These are phyloP conservation scores for Iris pallida DNA, from an alignment of 116 monocot species.

Conservation along the genomic window DNA sequence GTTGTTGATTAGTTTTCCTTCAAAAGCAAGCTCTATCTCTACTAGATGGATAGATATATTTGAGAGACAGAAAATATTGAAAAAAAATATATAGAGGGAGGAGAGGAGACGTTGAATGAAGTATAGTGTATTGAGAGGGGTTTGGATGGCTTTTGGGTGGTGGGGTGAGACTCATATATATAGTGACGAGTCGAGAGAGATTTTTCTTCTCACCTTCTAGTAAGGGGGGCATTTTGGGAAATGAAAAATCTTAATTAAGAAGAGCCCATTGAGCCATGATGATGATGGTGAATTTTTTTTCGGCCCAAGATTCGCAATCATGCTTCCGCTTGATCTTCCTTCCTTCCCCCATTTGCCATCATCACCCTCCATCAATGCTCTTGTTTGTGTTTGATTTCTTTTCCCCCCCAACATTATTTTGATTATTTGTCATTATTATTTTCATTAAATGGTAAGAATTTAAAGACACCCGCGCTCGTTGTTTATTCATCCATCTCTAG, in stretches of 20 bases:
- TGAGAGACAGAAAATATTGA: not conserved
- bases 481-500: no score
- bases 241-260: constrained; percentile 14
- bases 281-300: constrained; percentile 26
- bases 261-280: constrained; percentile 28
- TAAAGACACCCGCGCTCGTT: no score
- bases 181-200: not conserved
- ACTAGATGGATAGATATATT: no score
- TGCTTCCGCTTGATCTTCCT: constrained; percentile 14
- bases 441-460: not conserved
- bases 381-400: constrained; percentile 14
- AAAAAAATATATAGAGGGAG: not conserved
- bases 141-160: constrained; percentile 5
- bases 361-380: constrained; percentile 20
- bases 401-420: not conserved
- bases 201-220: no score
- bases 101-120: not conserved
- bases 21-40: not conserved
- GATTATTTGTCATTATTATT: not conserved
- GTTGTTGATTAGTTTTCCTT: not conserved
- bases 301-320: constrained; percentile 70
- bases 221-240: not conserved
- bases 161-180: not conserved
- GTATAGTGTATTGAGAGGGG: not conserved
- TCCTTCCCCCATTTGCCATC: constrained; percentile 26